Evolutionary conservation across 202 grass and related monocot genomes (phyloP), one percentile per base, ranked within the genome.

Genomic region (Alloteropsis angusta): DNA sequence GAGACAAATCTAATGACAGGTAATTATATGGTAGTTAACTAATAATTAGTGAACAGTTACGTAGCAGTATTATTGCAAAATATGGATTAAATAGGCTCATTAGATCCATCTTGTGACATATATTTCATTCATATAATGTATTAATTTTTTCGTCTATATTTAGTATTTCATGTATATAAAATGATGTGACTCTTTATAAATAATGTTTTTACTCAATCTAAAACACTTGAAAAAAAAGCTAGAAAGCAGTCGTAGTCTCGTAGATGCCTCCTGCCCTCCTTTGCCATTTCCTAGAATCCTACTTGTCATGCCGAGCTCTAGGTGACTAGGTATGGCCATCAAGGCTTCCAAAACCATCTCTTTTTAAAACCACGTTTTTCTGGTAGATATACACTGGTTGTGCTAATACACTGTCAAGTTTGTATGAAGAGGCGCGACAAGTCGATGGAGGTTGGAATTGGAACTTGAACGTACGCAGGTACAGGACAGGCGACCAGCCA

Each of bases 401-500:
- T 30, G 42, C 7, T 18, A 46, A 46, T 58, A 35, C 65, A 34
- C 19, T 54, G 7, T 45, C 28, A 48, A 14, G 23, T 17, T 19
- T 41, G 37, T 35, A 71, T 0, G 75, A 10, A 13, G 46, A 73
- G 39, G 6, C 15, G 18, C 25, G 67, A 79, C 47, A 56, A 8
- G 17, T n/a, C 0, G n/a, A 23, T 19, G 86, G 58, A 49, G 82
- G 39, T 84, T 71, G 81, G 75, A 65, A 73, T 83, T 68, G 80
- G 76, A 55, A 75, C 35, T 62, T 80, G 75, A 61, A 76, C 46
- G 76, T 48, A 75, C 36, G 9, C 41, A 53, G 60, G 13, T 16
- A 48, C 43, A 18, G 55, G 61, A 88, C 63, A 57, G 2, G 71
- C 63, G 85, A 77, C 45, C 28, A 44, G n/a, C 69, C 81, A 28